Evolutionary conservation across 371 early-diverging fungal genomes (phyloP).

Genomic region (Saksenaea vasiformis): DNA sequence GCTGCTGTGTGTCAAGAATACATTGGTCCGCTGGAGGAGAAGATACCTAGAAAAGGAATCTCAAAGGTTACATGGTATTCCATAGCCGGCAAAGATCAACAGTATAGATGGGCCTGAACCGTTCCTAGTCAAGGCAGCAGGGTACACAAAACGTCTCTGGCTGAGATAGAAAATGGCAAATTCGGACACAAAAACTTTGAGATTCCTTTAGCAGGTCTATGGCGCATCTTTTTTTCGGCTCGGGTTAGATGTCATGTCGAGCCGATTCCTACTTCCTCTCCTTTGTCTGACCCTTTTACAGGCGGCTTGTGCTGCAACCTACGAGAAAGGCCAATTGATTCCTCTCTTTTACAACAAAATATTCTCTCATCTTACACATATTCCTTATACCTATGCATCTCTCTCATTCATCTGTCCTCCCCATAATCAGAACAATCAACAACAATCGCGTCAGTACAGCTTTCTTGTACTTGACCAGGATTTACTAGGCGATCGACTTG

Average conservation of each 20-base stretch:
- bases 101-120: too few species aligned
- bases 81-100: too few species aligned
- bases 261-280: slow-evolving; percentile 2
- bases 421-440: slow-evolving; percentile 17
- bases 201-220: not conserved
- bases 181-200: not conserved
- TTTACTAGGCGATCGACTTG: slow-evolving; percentile 39
- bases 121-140: not conserved
- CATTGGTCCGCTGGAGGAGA: not conserved
- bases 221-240: not conserved
- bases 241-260: slow-evolving; percentile 3
- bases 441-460: slow-evolving; percentile 13
- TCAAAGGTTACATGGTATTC: not conserved
- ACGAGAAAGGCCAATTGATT: slow-evolving; percentile 33
- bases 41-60: not conserved
- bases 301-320: slow-evolving; percentile 10
- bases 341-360: slow-evolving; percentile 45
- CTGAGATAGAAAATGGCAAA: slow-evolving; percentile 3
- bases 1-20: slow-evolving; percentile 10
- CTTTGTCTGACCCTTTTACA: not conserved
- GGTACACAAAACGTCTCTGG: not conserved
- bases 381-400: slow-evolving; percentile 33
- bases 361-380: slow-evolving; percentile 40
- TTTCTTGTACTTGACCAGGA: slow-evolving; percentile 40
- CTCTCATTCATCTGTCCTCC: slow-evolving; percentile 41